Base-by-base conservation (phyloP, 192 early-diverging fungal species). In the Spizellomyces sp. region DNA sequence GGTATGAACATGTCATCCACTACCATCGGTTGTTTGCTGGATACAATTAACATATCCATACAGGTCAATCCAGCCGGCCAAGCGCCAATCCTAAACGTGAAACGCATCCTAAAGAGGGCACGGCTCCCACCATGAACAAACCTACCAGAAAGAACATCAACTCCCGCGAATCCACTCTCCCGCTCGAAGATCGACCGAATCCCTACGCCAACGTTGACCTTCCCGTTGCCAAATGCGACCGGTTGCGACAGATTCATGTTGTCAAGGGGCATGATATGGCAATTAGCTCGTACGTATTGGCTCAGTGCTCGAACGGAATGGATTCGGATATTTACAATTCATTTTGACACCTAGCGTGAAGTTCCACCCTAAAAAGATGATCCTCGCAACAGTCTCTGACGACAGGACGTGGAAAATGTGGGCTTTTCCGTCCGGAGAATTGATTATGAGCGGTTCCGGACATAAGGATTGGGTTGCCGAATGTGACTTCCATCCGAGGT, bases 321-420 rank as follows among this genome's bases (percentile, higher is more conserved):
- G 10, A 15, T 14, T 22, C 0, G 21, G 0, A 45, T 22, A 21
- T 14, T 64, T 52, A 7, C 10, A 52, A 15, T 52, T n/a, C 44
- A 60, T 17, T n/a, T 15, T 17, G 14, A 66, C 50, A 2, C 19
- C 15, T 54, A 84, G 83, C 12, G 45, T 87, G 42, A 85, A 85
- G 57, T 85, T 85, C 74, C 86, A 87, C 64, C 86, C 86, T 17
- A 83, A 82, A 66, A 87, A 87, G 71, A 71, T 75, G 66, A 80
- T 85, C n/a, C 73, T 87, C 5, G 86, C 83, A 5, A 85, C 86
- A 1, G 83, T 85, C 4, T 84, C 81, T 6, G 86, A 87, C 58
- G 86, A 87, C 73, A 77, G 77, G 58, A 70, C 80, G 4, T 87
- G 86, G 86, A 87, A 87, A 62, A 71, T 87, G 80, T 87, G 81